A percentile compares a stretch with the other conserved stretches of the same genome.
phyloP scores from a whole-genome alignment of 1,284 basidiomycete species.

The Tylopilus orsonianus region DNA sequence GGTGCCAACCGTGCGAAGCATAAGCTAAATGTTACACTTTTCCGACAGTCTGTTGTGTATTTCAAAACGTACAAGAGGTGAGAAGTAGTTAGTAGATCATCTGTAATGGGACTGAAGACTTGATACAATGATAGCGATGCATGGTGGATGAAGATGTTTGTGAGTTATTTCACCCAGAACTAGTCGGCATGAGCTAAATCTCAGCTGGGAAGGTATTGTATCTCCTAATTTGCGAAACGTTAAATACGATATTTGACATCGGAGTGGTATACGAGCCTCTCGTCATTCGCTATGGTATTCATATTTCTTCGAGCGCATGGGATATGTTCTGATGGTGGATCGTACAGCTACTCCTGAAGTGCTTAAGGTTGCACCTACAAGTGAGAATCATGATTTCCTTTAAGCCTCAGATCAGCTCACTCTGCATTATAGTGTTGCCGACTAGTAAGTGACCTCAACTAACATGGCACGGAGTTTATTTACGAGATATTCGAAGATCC shows the following conservation, averaged over 20 bases:
- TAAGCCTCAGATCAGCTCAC: background rate
- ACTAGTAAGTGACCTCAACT: conserved; percentile 29
- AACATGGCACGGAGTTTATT: background rate
- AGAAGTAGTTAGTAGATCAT: too few relatives aligned
- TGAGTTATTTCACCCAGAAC: background rate
- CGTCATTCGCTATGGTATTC: background rate
- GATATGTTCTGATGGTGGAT: background rate
- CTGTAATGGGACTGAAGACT: background rate
- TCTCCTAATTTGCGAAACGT: background rate
- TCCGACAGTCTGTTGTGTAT: conserved; percentile 16
- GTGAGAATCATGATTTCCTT: background rate
- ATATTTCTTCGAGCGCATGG: background rate
- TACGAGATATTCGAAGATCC: conserved; percentile 17
- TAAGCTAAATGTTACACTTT: conserved; percentile 15
- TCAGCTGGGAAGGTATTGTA: background rate
- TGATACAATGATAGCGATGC: background rate
- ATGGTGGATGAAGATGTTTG: background rate
- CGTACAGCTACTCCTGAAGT: background rate
- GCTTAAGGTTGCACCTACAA: background rate
- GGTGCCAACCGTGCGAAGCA: background rate
- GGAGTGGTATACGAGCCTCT: background rate
- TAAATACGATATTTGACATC: background rate
- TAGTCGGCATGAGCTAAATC: too few relatives aligned
- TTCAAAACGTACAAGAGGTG: background rate
- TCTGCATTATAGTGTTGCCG: conserved; percentile 30